phyloP scores from a whole-genome alignment of 2,329 filamentous ascomycete genomes.

The Trichoderma sp. region DNA sequence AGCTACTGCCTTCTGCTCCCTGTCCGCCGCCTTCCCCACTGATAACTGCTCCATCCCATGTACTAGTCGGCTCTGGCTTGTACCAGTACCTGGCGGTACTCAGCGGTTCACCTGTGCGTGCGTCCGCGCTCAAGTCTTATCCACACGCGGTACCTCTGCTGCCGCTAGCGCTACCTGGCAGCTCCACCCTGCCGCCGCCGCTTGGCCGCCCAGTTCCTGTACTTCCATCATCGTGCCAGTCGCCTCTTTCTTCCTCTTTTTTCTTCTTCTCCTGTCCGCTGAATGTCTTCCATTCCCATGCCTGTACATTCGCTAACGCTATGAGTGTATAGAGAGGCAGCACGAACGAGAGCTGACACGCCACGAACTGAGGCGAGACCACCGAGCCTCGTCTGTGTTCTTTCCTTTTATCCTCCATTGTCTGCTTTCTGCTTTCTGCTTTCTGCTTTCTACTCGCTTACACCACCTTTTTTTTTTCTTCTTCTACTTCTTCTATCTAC shows the following conservation, averaged over 20 bases:
- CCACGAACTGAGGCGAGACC: conserved; percentile 17
- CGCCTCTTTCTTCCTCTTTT: conserved; percentile 11
- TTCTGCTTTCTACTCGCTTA: background rate
- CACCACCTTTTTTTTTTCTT: background rate
- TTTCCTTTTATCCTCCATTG: background rate
- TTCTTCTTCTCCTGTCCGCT: conserved; percentile 22
- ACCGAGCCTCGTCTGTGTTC: background rate
- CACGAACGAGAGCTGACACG: conserved; percentile 9
- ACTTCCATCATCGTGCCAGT: conserved; percentile 9
- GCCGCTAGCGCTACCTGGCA: background rate
- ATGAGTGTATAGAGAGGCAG: conserved; percentile 18
- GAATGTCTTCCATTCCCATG: background rate
- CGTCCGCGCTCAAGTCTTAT: background rate
- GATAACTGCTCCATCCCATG: background rate
- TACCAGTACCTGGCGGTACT: background rate
- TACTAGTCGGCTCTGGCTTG: background rate
- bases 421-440: background rate
- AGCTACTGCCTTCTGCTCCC: background rate
- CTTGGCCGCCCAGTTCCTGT: background rate
- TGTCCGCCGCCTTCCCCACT: conserved; percentile 11
- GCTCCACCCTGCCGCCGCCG: background rate
- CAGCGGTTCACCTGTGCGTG: background rate
- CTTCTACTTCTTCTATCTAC: background rate
- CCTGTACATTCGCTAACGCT: conserved; percentile 2
- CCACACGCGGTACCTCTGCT: background rate